Base-by-base conservation (phyloP, 1,284 basidiomycete species). In the Cryptococcus deneoformans region DNA sequence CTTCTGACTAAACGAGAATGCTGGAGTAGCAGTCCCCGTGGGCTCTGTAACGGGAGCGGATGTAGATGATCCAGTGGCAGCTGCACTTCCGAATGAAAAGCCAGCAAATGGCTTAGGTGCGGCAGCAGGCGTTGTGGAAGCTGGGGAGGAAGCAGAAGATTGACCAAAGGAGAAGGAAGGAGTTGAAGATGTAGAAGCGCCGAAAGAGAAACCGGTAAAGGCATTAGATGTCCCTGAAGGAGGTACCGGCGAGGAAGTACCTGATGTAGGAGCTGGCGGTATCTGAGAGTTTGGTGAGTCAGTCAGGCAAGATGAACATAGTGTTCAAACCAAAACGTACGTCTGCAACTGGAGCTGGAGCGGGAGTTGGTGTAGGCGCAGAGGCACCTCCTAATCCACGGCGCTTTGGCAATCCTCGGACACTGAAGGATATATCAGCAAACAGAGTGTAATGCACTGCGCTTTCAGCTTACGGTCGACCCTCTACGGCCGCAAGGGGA, bases 371-470 rank as follows among this genome's bases (percentile, higher is more conserved):
- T 24, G 36, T 50, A n/a, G 48, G 35, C 10, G 40, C 54, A 29
- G 59, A 29, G n/a, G 64, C 16, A 48, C 42, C 50, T n/a, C 61
- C 64, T 16, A 70, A 38, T n/a, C 69, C 70, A 58, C 65, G 65
- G 9, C 72, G 66, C 60, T 76, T 76, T 7, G 79, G 79, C 56
- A 80, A 51, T 2, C 76, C 77, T 43, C 78, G 70, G 38, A 80
- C 77, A 50, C 79, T 80, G 59, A 5, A 35, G 8, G 14, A 6
- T 14, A n/a, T 11, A 2, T 29, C 5, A 12, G 59, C 44, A 58
- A 55, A 57, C 35, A 43, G 35, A 12, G 42, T 14, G 24, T 6
- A 16, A n/a, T 11, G 6, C 9, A 10, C 9, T 4, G 16, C 6
- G 20, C 8, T 2, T 10, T 37, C 3, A 6, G 67, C 72, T 64